Percentiles rank a stretch among this genome's conserved stretches.
Evolutionary conservation across 2,329 filamentous ascomycete species (phyloP).

Genomic region (Aspergillus ochraceus): DNA sequence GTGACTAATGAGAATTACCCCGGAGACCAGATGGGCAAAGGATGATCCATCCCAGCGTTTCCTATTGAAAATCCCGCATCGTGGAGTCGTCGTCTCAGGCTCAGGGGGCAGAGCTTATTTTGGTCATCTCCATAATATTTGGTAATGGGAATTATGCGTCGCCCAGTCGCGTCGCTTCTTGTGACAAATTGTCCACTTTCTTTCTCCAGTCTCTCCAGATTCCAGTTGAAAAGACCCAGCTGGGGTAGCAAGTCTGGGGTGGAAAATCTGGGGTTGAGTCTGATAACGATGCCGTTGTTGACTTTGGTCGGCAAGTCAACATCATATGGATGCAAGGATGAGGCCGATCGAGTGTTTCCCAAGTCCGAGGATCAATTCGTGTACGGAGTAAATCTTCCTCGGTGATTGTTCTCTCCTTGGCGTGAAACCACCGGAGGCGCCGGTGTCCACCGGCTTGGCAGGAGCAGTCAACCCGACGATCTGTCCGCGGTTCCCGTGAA

Average conservation of each 20-base stretch:
- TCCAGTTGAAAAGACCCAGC: neutral
- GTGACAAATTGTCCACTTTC: neutral
- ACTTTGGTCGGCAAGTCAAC: neutral
- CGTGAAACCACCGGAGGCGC: too few species aligned
- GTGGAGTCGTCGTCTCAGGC: neutral
- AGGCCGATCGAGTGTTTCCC: too few species aligned
- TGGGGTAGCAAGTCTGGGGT: neutral
- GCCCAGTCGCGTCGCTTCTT: neutral
- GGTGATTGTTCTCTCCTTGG: too few species aligned
- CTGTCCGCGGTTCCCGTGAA: too few species aligned
- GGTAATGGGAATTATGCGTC: neutral
- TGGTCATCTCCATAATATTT: neutral
- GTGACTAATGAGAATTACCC: conserved; percentile 6
- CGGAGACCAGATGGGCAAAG: neutral
- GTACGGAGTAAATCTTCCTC: too few species aligned
- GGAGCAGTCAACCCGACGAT: too few species aligned
- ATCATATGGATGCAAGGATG: too few species aligned
- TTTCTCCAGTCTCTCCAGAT: neutral
- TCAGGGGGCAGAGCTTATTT: neutral
- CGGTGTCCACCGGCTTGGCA: too few species aligned
- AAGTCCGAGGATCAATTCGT: too few species aligned
- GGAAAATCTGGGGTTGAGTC: neutral
- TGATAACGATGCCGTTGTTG: neutral
- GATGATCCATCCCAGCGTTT: neutral
- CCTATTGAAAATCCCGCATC: conserved; percentile 1